Conservation (phyloP, 805 yeast species). For the Crinitomyces ghanaensis region DNA sequence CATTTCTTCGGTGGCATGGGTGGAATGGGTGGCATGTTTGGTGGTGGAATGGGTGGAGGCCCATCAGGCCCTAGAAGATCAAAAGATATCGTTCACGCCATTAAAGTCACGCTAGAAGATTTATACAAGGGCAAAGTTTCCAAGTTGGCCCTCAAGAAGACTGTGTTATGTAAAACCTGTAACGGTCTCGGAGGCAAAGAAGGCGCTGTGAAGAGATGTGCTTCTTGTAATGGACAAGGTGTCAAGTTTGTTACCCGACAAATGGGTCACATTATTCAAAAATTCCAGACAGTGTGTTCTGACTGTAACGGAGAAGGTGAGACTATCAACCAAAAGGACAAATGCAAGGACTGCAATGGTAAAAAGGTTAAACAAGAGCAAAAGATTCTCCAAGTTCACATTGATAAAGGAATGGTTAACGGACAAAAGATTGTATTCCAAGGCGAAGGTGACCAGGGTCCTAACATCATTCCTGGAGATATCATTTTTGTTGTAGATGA, state of each 20-base stretch:
- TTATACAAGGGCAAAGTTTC: constrained; percentile 88
- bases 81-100: constrained; percentile 81
- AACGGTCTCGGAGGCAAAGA: constrained; percentile 95
- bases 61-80: constrained; percentile 80
- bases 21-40: constrained; percentile 29
- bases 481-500: constrained; percentile 86
- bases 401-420: constrained; percentile 94
- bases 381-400: constrained; percentile 86
- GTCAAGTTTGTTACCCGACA: constrained; percentile 85
- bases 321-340: constrained; percentile 72
- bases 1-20: constrained; percentile 70
- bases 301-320: constrained; percentile 89
- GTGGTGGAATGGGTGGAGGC: constrained; percentile 45
- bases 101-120: constrained; percentile 82
- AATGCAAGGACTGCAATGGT: constrained; percentile 82
- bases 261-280: constrained; percentile 99
- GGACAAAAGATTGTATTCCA: constrained; percentile 84
- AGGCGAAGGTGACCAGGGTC: constrained; percentile 98
- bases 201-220: constrained; percentile 79
- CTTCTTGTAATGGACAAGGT: constrained; percentile 86
- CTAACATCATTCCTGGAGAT: constrained; percentile 92
- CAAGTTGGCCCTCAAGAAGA: constrained; percentile 87
- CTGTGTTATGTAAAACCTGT: constrained; percentile 78
- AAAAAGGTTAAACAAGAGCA: constrained; percentile 78
- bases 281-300: constrained; percentile 92